phyloP scores from a whole-genome alignment of 1,284 basidiomycete species.

The Fistulinella staudtii region DNA sequence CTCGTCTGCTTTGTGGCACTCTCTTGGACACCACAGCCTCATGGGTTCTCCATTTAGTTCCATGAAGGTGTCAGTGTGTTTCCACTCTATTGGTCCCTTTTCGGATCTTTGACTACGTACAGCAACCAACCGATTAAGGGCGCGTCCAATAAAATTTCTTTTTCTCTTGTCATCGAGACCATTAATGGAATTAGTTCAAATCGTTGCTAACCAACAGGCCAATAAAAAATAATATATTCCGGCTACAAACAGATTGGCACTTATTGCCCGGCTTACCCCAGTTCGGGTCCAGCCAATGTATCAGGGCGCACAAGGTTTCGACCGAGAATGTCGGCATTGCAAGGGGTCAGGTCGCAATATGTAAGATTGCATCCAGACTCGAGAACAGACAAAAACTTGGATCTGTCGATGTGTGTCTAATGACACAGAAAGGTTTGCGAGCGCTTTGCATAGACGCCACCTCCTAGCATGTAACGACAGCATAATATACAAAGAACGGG shows the following conservation, averaged over 20 bases:
- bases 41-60: conserved; percentile 4
- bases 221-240: not conserved
- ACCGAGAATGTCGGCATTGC: conserved; percentile 1
- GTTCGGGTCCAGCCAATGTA: not conserved
- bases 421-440: not conserved
- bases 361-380: not conserved
- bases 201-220: not conserved
- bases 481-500: not conserved
- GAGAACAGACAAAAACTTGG: not conserved
- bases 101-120: not conserved
- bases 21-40: conserved; percentile 31
- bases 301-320: conserved; percentile 11
- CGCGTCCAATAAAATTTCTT: conserved; percentile 1
- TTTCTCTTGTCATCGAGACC: conserved; percentile 4
- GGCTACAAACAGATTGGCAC: not conserved
- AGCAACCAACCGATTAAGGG: conserved; percentile 8
- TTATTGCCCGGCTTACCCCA: not conserved
- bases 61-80: not conserved
- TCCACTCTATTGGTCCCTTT: conserved; percentile 4
- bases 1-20: conserved; percentile 29
- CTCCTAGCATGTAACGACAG: not conserved
- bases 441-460: not conserved
- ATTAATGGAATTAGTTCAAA: conserved; percentile 7
- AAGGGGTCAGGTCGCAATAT: conserved; percentile 1
- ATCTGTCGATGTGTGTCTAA: not conserved